Evolutionary conservation across 768 basidiomycete species (phyloP), one percentile per base, ranked within the genome.

Genomic region (Nevesoporus exiguus): DNA sequence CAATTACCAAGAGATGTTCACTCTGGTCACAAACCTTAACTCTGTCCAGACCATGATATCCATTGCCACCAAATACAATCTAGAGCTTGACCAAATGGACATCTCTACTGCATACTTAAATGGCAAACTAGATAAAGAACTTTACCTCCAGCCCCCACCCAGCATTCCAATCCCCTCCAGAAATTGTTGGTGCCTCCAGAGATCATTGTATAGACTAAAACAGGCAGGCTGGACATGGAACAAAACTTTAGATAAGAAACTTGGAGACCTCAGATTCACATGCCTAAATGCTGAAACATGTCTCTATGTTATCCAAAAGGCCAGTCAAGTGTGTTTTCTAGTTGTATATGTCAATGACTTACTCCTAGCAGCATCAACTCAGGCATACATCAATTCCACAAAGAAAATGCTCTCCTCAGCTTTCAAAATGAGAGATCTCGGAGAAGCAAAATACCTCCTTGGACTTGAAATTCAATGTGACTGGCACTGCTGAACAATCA

Each of bases 391-490:
- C 19, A 19, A 49, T 7, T 49, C 48, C 22, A 13, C 22, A 19
- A 40, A 40, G 21, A 13, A 21, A 9, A 11, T 11, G 19, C 31
- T 49, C 1, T 50, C 43, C 3, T 9, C 40, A 2, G 2, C 37
- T 0, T 55, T 55, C 34, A 55, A 50, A 45, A 55, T 55, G 49
- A 8, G 13, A 0, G 30, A 59, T 14, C 30, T 59, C 8, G 51
- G 48, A n/a, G 36, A 49, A 31, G 55, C 53, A 25, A 47, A 54
- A 15, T 68, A 56, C 55, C 49, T 75, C 3, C 62, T 76, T 5
- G 70, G 74, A 5, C 57, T 76, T 24, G 48, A 70, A 37, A 58
- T 77, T 51, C 47, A 44, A 4, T 39, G 68, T 6, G 57, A 77
- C 41, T 43, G 44, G 2, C 40, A 51, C 14, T 41, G 49, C 1